Evolutionary conservation across 352 stramenopile species (phyloP), one percentile per base, ranked within the genome.

Genomic region (Peronosclerospora sorghi): DNA sequence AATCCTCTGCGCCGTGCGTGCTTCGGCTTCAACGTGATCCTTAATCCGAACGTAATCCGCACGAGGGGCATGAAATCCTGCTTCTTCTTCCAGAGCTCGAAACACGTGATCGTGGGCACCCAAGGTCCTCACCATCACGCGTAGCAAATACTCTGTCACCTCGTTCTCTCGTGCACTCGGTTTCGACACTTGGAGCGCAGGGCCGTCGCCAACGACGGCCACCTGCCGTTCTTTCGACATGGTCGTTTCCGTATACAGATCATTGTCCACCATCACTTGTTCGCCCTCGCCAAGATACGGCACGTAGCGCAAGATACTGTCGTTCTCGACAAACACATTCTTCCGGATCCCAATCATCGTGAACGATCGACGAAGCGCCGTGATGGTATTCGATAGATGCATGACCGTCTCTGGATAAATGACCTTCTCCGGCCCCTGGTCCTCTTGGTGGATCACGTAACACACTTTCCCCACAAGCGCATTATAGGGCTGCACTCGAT

Each of bases 211-310:
- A 14, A 81, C 34, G 2, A 75, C 35, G 30, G 65, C 59, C 7
- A 73, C 46, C 4, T 47, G 54, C 34, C 65, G 70, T 10, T 63
- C 54, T 45, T 83, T 77, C 48, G 70, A 65, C 21, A 86, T 73
- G 3, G 68, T 84, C 6, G 74, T 86, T 20, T 55, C 61, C 0
- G 59, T 51, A 28, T 86, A 86, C 0, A 68, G 58, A 26, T 79
- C 65, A 15, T 73, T 77, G 32, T 84, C 69, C 35, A 86, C 73
- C 5, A 63, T 55, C 43, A 86, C 45, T 2, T 45, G 54, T 4
- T 59, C 53, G 17, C 72, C 59, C 13, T 96, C 84, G 13, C 85
- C 85, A 49, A 96, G 73, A 52, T 95, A 95, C 2, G 87, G 87
- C 7, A 95, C 68, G 43, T 92, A 89, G 9, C 77, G 68, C 39